Evolutionary conservation across 345 rosid species (phyloP).

Genomic region (Salix dunnii): DNA sequence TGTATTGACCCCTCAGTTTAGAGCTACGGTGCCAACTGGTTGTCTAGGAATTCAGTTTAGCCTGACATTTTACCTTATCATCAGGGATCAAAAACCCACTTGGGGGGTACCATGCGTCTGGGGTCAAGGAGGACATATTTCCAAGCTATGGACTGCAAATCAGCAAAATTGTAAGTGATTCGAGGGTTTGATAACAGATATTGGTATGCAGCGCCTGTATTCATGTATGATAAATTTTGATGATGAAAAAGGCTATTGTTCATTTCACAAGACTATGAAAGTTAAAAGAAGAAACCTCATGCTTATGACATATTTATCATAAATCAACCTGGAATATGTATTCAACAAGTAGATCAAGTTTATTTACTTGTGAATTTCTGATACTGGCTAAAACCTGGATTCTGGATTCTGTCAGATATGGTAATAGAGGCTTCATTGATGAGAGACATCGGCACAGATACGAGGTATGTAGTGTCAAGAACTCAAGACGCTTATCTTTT

Average conservation of each 20-base stretch:
- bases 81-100: constrained; percentile 95
- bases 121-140: constrained; percentile 85
- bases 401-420: constrained; percentile 46
- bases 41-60: background rate
- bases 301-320: background rate
- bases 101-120: constrained; percentile 98
- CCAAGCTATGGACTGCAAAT: constrained; percentile 60
- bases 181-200: background rate
- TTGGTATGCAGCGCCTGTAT: background rate
- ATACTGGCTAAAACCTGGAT: background rate
- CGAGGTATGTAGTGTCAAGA: constrained; percentile 51
- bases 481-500: background rate
- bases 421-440: constrained; percentile 50
- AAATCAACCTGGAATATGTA: background rate
- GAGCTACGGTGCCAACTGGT: background rate
- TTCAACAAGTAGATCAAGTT: background rate
- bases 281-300: background rate
- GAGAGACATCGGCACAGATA: constrained; percentile 95
- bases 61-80: constrained; percentile 1
- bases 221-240: background rate
- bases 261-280: background rate
- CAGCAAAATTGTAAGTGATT: constrained; percentile 71
- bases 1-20: background rate
- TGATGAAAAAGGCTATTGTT: background rate
- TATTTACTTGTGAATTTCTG: background rate